Evolutionary conservation across 352 stramenopile species (phyloP), one percentile per base, ranked within the genome.

Genomic region (Saprolegnia parasitica): DNA sequence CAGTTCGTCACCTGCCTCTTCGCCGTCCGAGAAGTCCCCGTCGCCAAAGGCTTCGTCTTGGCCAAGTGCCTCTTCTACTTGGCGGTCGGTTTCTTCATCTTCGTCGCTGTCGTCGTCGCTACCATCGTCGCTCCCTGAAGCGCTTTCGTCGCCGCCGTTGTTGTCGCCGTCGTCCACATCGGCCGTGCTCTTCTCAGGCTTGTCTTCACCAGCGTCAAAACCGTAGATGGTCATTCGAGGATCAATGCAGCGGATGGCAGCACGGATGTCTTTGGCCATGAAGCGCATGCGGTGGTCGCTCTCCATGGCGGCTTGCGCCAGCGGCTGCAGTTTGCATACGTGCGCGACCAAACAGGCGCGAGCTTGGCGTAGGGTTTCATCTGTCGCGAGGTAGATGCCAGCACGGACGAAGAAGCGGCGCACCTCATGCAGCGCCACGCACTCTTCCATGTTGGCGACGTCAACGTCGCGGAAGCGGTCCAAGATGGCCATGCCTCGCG

Each of bases 201-300:
- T 24, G 0, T 71, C 71, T 54, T 77, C 72, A 74, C 89, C 77
- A 56, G 93, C 84, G 68, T 92, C 83, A 72, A 90, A 92, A 54
- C 86, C 86, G 49, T 95, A 95, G 63, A 95, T 65, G 6, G 75
- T 74, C 56, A 92, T 89, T 15, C 83, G 83, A 47, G 86, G 82
- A 57, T 86, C 72, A 29, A 78, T 74, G 35, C 81, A 92, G 9
- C 5, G 5, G 5, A 70, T 29, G 16, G 63, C 63, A 29, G 83
- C 80, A 15, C 73, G 77, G 70, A 92, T 73, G 39, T 93, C 84
- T 45, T 95, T 80, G n/a, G 81, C 71, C 20, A 92, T 72, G 50
- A 93, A 79, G 56, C 58, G 79, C 24, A 74, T 62, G 40, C 83
- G 74, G 0, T 70, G 56, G 62, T 84, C 74, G 57, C 84, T 76